phyloP scores from a whole-genome alignment of 805 yeast genomes.

The Metschnikowia lochheadii region DNA sequence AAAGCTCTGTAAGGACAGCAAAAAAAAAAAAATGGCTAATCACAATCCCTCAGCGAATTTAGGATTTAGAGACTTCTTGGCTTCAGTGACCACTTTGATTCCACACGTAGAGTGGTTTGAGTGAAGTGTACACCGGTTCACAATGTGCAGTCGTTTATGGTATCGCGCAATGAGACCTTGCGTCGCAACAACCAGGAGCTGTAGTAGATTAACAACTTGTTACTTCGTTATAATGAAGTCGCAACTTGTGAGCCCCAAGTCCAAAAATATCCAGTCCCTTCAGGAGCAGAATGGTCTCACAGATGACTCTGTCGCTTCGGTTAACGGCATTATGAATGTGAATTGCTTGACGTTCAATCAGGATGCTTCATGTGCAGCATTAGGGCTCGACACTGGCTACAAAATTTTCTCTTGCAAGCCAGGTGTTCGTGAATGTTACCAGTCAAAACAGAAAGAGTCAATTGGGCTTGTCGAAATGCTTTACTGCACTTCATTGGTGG shows the following conservation, averaged over 20 bases:
- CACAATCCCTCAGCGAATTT: too few relatives aligned
- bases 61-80: too few relatives aligned
- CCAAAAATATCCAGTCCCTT: background rate
- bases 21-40: too few relatives aligned
- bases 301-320: background rate
- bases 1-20: too few relatives aligned
- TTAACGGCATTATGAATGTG: constrained; percentile 17
- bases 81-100: too few relatives aligned
- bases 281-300: background rate
- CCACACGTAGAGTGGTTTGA: background rate
- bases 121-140: background rate
- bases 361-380: constrained; percentile 77
- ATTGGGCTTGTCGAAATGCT: constrained; percentile 83
- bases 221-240: background rate
- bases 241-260: constrained; percentile 3
- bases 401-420: constrained; percentile 86
- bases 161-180: background rate
- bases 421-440: constrained; percentile 49
- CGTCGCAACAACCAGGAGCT: background rate
- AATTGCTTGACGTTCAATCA: constrained; percentile 68
- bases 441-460: constrained; percentile 42
- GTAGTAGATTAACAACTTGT: background rate
- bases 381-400: constrained; percentile 63
- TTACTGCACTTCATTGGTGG: constrained; percentile 81
- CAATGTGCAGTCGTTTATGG: background rate